Conservation (phyloP, 768 basidiomycete genomes). For the Leccinum uliginosum region DNA sequence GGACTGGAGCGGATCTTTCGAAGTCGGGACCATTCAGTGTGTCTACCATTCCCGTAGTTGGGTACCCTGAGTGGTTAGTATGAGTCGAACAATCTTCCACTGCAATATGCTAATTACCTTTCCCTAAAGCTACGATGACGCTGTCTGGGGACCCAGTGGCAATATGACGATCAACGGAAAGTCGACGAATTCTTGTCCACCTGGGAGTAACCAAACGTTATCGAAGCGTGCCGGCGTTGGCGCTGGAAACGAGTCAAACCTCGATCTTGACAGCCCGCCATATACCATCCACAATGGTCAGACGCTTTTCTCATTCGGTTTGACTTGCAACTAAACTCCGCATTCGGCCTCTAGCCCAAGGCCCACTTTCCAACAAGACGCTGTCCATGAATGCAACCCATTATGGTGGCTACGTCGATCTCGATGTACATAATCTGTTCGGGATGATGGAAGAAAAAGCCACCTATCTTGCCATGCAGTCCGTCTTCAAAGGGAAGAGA, state of each 20-base stretch:
- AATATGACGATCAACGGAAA: constrained; percentile 71
- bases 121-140: constrained; percentile 51
- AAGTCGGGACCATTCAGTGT: constrained; percentile 52
- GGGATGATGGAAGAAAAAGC: constrained; percentile 69
- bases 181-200: constrained; percentile 43
- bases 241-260: constrained; percentile 42
- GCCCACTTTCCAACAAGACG: constrained; percentile 49
- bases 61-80: constrained; percentile 65
- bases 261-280: constrained; percentile 54
- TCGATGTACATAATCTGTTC: constrained; percentile 69
- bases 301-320: constrained; percentile 3
- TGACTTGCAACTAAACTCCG: background rate
- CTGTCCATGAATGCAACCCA: constrained; percentile 73
- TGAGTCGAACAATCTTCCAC: background rate
- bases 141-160: constrained; percentile 62
- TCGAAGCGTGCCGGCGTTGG: constrained; percentile 43
- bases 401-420: constrained; percentile 53
- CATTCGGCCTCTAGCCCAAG: constrained; percentile 36
- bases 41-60: constrained; percentile 47
- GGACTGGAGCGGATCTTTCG: constrained; percentile 51
- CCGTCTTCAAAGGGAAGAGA: constrained; percentile 52
- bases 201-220: constrained; percentile 16
- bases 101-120: background rate
- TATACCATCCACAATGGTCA: constrained; percentile 72
- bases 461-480: constrained; percentile 54